Percentiles rank a stretch among this genome's conserved stretches.
phyloP scores from a whole-genome alignment of 2,329 filamentous ascomycete genomes.

The Ceratocystis lukuohia region DNA sequence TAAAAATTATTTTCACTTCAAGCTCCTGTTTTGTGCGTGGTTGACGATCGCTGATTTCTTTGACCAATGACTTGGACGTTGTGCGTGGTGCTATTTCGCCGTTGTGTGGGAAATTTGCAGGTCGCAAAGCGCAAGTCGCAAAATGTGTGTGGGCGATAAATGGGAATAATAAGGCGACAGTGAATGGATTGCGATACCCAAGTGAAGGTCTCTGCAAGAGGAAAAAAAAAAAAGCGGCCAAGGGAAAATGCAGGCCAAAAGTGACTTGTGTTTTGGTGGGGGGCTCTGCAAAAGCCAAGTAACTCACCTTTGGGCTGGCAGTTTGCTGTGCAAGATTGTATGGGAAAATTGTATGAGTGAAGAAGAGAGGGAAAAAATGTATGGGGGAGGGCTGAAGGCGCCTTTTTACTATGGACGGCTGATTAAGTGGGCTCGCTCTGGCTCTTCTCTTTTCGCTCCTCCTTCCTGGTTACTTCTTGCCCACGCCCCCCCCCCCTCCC shows the following conservation, averaged over 20 bases:
- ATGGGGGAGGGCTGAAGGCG: constrained; percentile 40
- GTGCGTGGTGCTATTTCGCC: too few relatives aligned
- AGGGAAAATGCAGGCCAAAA: constrained; percentile 10
- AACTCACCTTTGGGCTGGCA: constrained; percentile 40
- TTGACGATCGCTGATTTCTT: not conserved
- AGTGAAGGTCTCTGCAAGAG: not conserved
- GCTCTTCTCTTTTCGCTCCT: not conserved
- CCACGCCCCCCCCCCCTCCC: not conserved
- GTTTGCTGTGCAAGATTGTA: constrained; percentile 40
- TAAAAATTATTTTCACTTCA: not conserved
- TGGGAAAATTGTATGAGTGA: constrained; percentile 50
- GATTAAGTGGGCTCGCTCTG: constrained; percentile 36
- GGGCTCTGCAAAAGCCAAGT: constrained; percentile 30
- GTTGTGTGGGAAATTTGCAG: not conserved
- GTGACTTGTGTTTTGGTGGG: constrained; percentile 23
- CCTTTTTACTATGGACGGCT: constrained; percentile 54
- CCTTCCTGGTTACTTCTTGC: too few relatives aligned
- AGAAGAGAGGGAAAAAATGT: constrained; percentile 42
- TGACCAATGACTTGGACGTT: too few relatives aligned
- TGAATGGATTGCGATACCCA: constrained; percentile 9
- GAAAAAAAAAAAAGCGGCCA: constrained; percentile 19
- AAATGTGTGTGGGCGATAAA: not conserved
- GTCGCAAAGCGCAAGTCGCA: not conserved
- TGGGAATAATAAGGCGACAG: not conserved
- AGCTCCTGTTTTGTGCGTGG: not conserved